Base-by-base conservation (phyloP, 345 rosid species). In the Lepidium didymum region DNA sequence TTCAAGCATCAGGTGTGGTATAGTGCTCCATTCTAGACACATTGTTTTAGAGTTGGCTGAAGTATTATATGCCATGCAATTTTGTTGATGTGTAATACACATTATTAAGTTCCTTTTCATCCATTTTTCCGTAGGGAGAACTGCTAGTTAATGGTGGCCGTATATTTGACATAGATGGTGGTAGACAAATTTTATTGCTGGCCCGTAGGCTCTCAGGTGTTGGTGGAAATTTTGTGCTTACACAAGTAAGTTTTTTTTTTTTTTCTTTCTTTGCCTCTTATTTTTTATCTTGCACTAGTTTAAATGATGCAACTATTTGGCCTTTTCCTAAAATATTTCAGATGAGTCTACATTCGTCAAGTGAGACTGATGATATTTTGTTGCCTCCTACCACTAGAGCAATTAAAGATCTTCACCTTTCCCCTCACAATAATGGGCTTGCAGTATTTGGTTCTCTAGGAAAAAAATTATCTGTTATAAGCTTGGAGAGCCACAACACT, bases 371-470 rank as follows among this genome's bases (percentile, higher is more conserved):
- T 72, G 90, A 90, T 69, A 86, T 88, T 60, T 11, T 60, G 25
- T 77, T 90, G 54, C 89, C 91, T 72, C 69, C 82, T 47, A 63
- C 67, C 41, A 83, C 85, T 55, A 86, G 72, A 84, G 84, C 85
- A 34, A 79, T 93, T 56, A 90, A 85, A 85, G 96, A 88, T 78
- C 76, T 93, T 73, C 91, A 59, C 51, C 66, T 93, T 47, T 90
- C 90, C 76, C 92, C 96, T 18, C 78, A 50, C 60, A 64, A 80
- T 61, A 60, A 80, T 33, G 79, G 73, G 68, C 88, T 81, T 69
- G 90, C 78, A 18, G 86, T 90, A 37, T 86, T 74, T 74, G 87
- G 96, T 68, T 84, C 97, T 58, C 64, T 93, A 45, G 97, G 97
- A 49, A 93, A 88, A 80, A 85, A 80, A 47, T 49, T 93, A 77